Base-by-base conservation (phyloP, 176 grass and related monocot genomes). In the Areca catechu region DNA sequence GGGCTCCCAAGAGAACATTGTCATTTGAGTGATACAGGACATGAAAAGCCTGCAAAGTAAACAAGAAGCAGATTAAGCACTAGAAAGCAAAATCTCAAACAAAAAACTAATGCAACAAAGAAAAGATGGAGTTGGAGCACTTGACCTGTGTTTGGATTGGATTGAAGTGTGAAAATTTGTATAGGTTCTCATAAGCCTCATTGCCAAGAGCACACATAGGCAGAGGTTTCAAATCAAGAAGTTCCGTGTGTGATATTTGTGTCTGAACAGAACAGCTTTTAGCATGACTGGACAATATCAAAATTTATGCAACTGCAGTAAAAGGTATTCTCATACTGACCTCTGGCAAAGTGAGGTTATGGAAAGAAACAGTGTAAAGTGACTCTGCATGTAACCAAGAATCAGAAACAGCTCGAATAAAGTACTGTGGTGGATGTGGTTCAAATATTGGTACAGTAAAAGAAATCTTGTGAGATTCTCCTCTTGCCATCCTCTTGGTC, bases 401-500 rank as follows among this genome's bases (percentile, higher is more conserved):
- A 65, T 96, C 92, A 48, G 92, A 96, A 64, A 90, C 75, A 54
- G 92, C 92, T 71, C 83, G 80, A 63, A 96, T 84, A 63, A 87
- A 96, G 79, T 96, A 96, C 23, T 96, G 92, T 64, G 92, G 86
- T 0, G 92, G 92, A 87, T 96, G 92, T 60, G 86, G 92, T 75
- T 96, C 92, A 79, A 96, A 96, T 51, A 96, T 96, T 50, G 92
- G 92, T 68, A 96, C 66, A 58, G 89, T 90, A 58, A 96, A 90
- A 67, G 92, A 90, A 67, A 90, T 77, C 69, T 90, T 96, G 54
- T 85, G 85, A 74, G 92, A 73, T 29, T 58, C 77, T 58, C 80
- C 83, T 76, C 72, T 84, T 61, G 80, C 77, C 86, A 86, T 90
- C 77, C 80, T 89, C 72, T 96, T 96, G 24, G 83, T 88, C 68